These are phyloP conservation scores for Fraxinus sp. DNA, from an alignment of 305 asterid species.

Conservation along the genomic window DNA sequence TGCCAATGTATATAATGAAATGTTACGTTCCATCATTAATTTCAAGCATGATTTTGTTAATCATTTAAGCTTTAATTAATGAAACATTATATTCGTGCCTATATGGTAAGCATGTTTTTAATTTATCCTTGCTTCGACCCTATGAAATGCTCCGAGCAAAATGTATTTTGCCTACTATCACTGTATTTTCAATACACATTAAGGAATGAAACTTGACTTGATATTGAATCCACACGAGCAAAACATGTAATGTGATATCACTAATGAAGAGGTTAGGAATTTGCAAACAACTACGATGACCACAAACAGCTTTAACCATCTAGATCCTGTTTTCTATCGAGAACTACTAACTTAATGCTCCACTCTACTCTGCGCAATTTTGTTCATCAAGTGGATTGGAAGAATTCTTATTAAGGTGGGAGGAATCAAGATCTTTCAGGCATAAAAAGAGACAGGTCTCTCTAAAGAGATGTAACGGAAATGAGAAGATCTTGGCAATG, in stretches of 20 bases:
- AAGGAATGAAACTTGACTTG: background rate
- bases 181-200: background rate
- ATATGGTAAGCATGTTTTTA: background rate
- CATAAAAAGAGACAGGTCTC: background rate
- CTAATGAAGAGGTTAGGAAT: background rate
- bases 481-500: background rate
- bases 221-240: background rate
- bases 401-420: background rate
- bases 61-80: background rate
- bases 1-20: background rate
- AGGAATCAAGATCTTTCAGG: background rate
- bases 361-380: no score
- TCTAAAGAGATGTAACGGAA: background rate
- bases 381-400: background rate
- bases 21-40: background rate
- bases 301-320: background rate
- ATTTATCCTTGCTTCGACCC: background rate
- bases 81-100: background rate
- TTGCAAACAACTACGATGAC: background rate
- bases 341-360: no score
- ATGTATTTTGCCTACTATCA: background rate
- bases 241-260: background rate
- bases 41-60: background rate
- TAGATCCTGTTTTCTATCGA: background rate
- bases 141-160: background rate